Percentiles rank a stretch among this genome's conserved stretches.
Conservation (phyloP, 2,329 filamentous ascomycete species). For the Cryphonectria carpinicola region DNA sequence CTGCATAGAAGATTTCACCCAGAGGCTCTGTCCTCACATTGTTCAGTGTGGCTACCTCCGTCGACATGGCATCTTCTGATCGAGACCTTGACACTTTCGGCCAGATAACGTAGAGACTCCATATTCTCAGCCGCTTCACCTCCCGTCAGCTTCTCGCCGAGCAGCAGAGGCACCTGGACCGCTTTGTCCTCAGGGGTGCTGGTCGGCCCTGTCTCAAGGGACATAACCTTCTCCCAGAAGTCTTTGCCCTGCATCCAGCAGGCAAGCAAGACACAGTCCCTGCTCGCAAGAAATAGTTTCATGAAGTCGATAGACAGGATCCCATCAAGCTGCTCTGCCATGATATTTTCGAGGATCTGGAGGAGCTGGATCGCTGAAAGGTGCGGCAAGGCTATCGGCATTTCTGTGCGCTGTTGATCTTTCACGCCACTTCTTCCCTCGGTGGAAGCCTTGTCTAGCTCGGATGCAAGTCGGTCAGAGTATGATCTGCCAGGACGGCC, state of each 20-base stretch:
- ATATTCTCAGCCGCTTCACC: not conserved
- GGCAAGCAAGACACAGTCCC: constrained; percentile 28
- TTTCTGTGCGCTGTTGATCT: constrained; percentile 6
- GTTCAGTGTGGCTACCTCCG: not conserved
- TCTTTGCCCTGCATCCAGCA: constrained; percentile 10
- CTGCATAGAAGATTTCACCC: too few relatives aligned
- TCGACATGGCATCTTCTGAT: not conserved
- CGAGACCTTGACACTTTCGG: not conserved
- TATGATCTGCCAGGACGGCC: not conserved
- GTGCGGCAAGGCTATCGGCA: constrained; percentile 25
- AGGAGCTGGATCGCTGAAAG: constrained; percentile 34
- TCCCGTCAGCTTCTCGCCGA: not conserved
- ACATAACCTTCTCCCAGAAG: not conserved
- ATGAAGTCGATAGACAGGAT: constrained; percentile 35
- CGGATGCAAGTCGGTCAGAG: not conserved
- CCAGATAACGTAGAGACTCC: not conserved
- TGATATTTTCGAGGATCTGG: constrained; percentile 32
- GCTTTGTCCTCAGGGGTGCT: not conserved
- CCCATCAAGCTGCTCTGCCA: constrained; percentile 31
- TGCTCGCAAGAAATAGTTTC: constrained; percentile 31
- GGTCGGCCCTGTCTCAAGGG: not conserved
- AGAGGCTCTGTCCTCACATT: not conserved
- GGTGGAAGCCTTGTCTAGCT: not conserved
- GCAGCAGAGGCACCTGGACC: not conserved
- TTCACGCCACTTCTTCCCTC: not conserved